Evolutionary conservation across 2,329 filamentous ascomycete genomes (phyloP), one percentile per base, ranked within the genome.

Genomic region (Macrophomina pseudophaseolina): DNA sequence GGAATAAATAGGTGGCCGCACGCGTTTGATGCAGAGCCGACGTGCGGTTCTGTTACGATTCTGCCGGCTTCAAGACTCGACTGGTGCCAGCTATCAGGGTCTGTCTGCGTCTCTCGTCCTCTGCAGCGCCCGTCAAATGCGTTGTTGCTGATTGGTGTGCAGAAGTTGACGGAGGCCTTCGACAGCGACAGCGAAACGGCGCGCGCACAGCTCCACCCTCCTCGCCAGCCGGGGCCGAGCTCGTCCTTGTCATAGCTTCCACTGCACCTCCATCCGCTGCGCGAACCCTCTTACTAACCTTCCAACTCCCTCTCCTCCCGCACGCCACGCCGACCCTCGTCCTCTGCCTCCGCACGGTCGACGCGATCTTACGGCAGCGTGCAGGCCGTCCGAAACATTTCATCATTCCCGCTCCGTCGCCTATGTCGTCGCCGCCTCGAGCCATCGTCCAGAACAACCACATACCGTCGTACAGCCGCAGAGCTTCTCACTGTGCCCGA

Each of bases 161-260:
- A n/a, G 60, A 54, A 38, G 49, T 65, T 53, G 28, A 30, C 52
- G 62, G 60, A 35, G 46, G 49, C 62, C 42, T 51, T 54, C 62
- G 46, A 59, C 56, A 58, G 38, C 35, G 42, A 14, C 12, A 12
- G 42, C 5, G 42, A 44, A 33, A 46, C 14, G 56, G 46, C 18
- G 35, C 35, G 40, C 54, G 40, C 40, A 40, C 56, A 42, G 54
- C 54, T 59, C 56, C 56, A 46, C 56, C 56, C 42, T 33, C 62
- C 40, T 59, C 56, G 23, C 40, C 38, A 35, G 23, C 30, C 28
- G 40, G 23, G 48, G 30, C 60, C 49, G 60, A 66, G 56, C 64
- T 66, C 54, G 53, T 30, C 64, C 53, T 56, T 54, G 56, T 59
- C 64, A 65, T 65, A 65, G 62, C 62, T 65, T 65, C 62, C 46